phyloP scores from a whole-genome alignment of 106 monocot species.

The Alisma plantagoaquatica region DNA sequence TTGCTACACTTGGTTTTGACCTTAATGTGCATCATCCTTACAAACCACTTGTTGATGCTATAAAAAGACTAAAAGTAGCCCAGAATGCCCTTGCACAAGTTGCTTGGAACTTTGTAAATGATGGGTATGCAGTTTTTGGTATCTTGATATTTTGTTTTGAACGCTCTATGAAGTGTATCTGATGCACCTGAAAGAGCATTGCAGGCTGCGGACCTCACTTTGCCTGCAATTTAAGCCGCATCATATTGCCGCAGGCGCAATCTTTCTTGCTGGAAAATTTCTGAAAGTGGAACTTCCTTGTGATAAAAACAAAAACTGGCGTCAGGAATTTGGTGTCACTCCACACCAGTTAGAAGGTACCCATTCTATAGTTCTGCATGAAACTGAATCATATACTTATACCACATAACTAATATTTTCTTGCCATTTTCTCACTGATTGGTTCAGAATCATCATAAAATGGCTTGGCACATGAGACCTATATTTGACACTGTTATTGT shows the following conservation, averaged over 20 bases:
- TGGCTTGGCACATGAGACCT: too few species aligned
- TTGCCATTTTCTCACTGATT: too few species aligned
- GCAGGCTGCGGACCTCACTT: conserved; percentile 72
- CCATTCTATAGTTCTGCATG: too few species aligned
- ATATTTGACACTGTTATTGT: too few species aligned
- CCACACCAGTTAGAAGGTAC: conserved; percentile 68
- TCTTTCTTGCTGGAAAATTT: conserved; percentile 85
- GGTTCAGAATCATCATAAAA: too few species aligned
- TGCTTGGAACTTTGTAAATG: conserved; percentile 92
- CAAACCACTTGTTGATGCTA: conserved; percentile 66
- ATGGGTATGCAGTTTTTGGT: conserved; percentile 45
- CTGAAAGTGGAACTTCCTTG: conserved; percentile 83
- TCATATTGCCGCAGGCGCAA: conserved; percentile 79
- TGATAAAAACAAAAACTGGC: conserved; percentile 66
- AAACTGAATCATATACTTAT: too few species aligned
- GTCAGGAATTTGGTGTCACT: conserved; percentile 85
- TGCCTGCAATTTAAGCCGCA: conserved; percentile 77
- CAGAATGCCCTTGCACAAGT: conserved; percentile 73
- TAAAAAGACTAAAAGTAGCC: conserved; percentile 70
- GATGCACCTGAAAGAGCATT: conserved; percentile 17
- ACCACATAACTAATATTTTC: too few species aligned
- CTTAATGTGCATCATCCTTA: conserved; percentile 66
- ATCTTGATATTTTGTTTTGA: not conserved
- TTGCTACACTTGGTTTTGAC: conserved; percentile 71
- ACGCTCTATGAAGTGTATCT: conserved; percentile 10